These are phyloP conservation scores for Apiosordaria backusii DNA, from an alignment of 495 filamentous ascomycete species.

Conservation along the genomic window DNA sequence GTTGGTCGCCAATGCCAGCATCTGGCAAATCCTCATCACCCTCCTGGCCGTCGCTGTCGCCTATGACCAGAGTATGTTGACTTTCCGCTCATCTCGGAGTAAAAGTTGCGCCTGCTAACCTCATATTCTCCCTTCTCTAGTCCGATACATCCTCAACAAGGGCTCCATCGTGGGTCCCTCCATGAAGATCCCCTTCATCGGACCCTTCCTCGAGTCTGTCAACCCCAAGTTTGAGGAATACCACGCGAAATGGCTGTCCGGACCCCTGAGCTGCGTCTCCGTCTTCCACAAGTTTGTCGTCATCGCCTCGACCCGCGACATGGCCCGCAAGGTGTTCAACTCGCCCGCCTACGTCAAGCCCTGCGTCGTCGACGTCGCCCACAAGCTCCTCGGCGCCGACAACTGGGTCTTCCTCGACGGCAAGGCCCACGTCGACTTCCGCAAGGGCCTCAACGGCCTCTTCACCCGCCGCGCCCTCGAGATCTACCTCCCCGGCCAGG, in stretches of 20 bases:
- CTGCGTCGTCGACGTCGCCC: constrained; percentile 91
- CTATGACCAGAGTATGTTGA: constrained; percentile 77
- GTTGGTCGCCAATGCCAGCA: constrained; percentile 50
- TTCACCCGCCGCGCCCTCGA: constrained; percentile 90
- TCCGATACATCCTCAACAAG: constrained; percentile 82
- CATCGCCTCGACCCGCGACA: constrained; percentile 91
- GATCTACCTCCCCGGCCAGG: constrained; percentile 84
- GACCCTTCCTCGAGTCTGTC: constrained; percentile 88
- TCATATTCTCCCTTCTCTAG: constrained; percentile 41
- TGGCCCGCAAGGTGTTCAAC: constrained; percentile 97
- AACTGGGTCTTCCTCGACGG: constrained; percentile 99
- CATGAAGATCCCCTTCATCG: constrained; percentile 91
- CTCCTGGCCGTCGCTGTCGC: constrained; percentile 65
- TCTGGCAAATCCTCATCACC: constrained; percentile 62
- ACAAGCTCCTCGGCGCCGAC: constrained; percentile 85
- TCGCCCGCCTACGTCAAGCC: constrained; percentile 90
- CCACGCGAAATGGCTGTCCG: constrained; percentile 86
- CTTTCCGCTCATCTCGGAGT: background rate
- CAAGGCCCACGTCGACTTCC: constrained; percentile 91
- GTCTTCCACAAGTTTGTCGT: constrained; percentile 99
- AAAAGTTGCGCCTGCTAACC: constrained; percentile 10
- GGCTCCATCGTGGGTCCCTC: constrained; percentile 77
- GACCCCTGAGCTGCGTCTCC: constrained; percentile 89
- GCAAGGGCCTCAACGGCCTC: constrained; percentile 90
- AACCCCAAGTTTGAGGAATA: constrained; percentile 91